phyloP scores from a whole-genome alignment of 345 rosid species.

The Citrus australasica region DNA sequence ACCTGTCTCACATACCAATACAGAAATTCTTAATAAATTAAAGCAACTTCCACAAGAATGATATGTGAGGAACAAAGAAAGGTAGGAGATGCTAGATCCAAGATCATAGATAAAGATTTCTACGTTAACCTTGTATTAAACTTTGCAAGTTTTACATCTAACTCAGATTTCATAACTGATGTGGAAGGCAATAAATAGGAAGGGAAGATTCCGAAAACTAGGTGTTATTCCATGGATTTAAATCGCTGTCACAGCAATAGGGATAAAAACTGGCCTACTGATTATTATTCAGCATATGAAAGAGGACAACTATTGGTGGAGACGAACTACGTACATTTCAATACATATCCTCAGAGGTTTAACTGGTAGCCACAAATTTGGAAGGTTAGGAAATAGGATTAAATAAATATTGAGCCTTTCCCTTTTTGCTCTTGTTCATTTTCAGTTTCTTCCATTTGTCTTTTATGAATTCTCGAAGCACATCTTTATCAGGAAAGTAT shows the following conservation, averaged over 20 bases:
- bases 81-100: neutral
- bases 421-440: neutral
- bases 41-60: neutral
- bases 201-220: neutral
- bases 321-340: neutral
- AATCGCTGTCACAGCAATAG: neutral
- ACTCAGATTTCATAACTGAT: neutral
- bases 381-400: neutral
- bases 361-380: neutral
- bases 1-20: slow-evolving; percentile 42
- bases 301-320: neutral
- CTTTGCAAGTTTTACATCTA: neutral
- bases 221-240: neutral
- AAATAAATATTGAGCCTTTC: neutral
- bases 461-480: neutral
- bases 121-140: neutral
- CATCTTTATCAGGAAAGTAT: neutral
- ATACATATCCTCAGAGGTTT: neutral
- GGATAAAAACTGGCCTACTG: neutral
- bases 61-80: neutral
- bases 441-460: neutral
- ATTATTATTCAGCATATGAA: neutral
- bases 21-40: neutral
- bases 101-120: neutral
- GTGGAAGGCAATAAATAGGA: neutral